Conservation (phyloP, 2,329 filamentous ascomycete species). For the Zalaria obscura region DNA sequence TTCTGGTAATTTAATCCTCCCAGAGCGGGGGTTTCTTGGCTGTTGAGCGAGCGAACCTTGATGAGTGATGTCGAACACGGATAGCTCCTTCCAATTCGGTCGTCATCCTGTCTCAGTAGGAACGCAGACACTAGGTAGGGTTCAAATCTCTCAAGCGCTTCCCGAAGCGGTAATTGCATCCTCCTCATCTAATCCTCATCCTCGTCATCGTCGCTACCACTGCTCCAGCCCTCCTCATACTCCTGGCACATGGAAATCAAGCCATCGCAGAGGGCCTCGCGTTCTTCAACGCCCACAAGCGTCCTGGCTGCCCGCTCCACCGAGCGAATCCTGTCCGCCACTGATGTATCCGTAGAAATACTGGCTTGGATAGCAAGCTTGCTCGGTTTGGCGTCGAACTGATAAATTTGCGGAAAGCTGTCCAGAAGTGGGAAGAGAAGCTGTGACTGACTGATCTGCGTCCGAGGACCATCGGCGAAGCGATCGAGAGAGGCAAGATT, state of each 20-base stretch:
- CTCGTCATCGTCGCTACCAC: constrained; percentile 53
- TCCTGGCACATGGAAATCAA: constrained; percentile 73
- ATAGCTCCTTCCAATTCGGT: background rate
- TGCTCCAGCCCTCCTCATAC: constrained; percentile 78
- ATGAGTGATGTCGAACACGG: constrained; percentile 1
- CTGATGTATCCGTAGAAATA: constrained; percentile 60
- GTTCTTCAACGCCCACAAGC: constrained; percentile 58
- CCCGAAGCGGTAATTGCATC: background rate
- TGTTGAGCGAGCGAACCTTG: background rate
- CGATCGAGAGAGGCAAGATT: constrained; percentile 18
- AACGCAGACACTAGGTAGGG: background rate
- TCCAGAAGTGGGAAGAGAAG: constrained; percentile 65
- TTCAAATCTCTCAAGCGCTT: background rate
- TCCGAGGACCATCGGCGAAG: constrained; percentile 11
- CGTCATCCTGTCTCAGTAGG: background rate
- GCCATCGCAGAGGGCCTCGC: constrained; percentile 69
- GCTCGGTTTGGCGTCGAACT: constrained; percentile 22
- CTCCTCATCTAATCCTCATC: constrained; percentile 5
- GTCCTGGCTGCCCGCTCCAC: constrained; percentile 40
- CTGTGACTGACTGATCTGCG: constrained; percentile 22
- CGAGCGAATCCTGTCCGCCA: constrained; percentile 53
- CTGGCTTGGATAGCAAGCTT: constrained; percentile 35
- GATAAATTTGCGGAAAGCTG: constrained; percentile 70
- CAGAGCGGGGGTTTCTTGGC: too few relatives aligned
- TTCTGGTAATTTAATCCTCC: too few relatives aligned